Conservation (phyloP, 2,329 filamentous ascomycete genomes). For the Chaetomiaceae sp. region DNA sequence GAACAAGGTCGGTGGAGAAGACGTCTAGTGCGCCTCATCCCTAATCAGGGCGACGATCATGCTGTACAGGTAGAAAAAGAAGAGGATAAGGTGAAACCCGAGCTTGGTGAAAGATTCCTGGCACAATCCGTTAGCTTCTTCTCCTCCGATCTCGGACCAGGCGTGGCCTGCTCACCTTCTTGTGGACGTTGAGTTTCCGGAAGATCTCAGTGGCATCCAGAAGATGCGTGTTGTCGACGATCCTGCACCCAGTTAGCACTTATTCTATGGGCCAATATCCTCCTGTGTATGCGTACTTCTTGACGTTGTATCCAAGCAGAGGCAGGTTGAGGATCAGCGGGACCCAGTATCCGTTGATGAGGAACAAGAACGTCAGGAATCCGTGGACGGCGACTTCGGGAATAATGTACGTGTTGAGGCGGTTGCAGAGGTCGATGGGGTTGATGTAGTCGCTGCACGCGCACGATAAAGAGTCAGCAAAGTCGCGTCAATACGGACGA, state of each 20-base stretch:
- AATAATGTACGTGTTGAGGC: constrained; percentile 98
- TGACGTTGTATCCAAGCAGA: constrained; percentile 86
- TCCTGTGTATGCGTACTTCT: constrained; percentile 68
- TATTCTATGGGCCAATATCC: too few relatives aligned
- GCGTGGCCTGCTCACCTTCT: constrained; percentile 63
- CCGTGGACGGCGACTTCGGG: constrained; percentile 97
- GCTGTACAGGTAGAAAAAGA: constrained; percentile 99
- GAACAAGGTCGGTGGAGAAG: background rate
- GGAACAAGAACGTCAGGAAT: constrained; percentile 90
- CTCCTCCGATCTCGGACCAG: background rate
- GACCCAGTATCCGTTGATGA: constrained; percentile 98
- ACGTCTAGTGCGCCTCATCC: constrained; percentile 76
- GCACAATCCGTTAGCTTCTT: constrained; percentile 10
- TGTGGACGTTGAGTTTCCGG: constrained; percentile 97
- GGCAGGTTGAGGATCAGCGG: constrained; percentile 89
- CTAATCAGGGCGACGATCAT: constrained; percentile 96
- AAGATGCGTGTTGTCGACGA: constrained; percentile 93
- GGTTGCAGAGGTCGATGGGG: constrained; percentile 99
- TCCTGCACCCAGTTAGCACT: constrained; percentile 52
- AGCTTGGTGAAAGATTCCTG: constrained; percentile 99
- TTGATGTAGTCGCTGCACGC: constrained; percentile 91
- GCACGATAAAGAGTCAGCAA: constrained; percentile 8
- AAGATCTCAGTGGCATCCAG: constrained; percentile 98
- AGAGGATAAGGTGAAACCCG: constrained; percentile 97
- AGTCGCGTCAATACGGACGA: background rate